Conservation (phyloP, 768 basidiomycete genomes). For the Nidula microcarpa region DNA sequence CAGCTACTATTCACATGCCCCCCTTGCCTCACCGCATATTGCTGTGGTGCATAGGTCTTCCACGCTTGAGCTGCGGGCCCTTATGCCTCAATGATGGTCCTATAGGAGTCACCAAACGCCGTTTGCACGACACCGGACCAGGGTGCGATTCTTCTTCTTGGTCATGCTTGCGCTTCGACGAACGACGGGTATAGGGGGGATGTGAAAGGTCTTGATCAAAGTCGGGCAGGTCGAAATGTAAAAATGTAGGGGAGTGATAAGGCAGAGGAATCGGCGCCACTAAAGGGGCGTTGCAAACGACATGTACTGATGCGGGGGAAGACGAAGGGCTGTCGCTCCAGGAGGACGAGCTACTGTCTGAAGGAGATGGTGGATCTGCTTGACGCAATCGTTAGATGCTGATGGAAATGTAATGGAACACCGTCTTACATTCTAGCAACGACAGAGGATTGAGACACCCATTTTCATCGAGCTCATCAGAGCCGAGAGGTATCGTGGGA, state of each 20-base stretch:
- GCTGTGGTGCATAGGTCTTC: no score
- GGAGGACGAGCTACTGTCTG: slow-evolving; percentile 27
- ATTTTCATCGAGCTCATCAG: no score
- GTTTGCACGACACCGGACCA: background rate
- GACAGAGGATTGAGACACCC: no score
- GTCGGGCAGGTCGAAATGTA: slow-evolving; percentile 66
- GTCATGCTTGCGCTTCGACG: slow-evolving; percentile 6
- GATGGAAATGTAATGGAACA: background rate
- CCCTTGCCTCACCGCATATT: no score
- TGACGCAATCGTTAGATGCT: slow-evolving; percentile 10
- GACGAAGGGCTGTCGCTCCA: slow-evolving; percentile 10
- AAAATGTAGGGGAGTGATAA: slow-evolving; percentile 66
- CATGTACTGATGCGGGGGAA: slow-evolving; percentile 32
- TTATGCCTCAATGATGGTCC: no score
- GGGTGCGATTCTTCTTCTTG: slow-evolving; percentile 1
- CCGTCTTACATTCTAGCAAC: no score
- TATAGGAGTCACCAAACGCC: background rate
- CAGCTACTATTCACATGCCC: no score
- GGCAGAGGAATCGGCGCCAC: slow-evolving; percentile 67
- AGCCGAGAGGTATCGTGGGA: no score
- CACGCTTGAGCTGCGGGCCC: no score
- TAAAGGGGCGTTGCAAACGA: slow-evolving; percentile 66
- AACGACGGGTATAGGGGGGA: slow-evolving; percentile 51
- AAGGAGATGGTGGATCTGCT: slow-evolving; percentile 42
- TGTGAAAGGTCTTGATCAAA: slow-evolving; percentile 68